Conservation (phyloP, 768 basidiomycete species). For the Pulveroboletus sp. region DNA sequence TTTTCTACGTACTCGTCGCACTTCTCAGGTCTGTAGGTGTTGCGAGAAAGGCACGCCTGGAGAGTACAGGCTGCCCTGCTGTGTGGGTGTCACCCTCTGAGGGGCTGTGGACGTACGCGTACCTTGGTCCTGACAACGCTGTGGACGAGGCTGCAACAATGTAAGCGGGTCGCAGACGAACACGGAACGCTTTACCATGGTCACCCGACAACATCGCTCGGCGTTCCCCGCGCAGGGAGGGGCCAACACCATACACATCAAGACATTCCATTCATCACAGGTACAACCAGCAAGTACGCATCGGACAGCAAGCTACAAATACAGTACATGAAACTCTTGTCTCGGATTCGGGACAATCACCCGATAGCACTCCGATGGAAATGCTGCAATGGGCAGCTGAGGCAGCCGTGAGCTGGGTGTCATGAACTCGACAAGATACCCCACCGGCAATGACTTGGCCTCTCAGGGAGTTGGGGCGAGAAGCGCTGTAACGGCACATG, state of each 20-base stretch:
- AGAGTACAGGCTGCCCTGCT: slow-evolving; percentile 50
- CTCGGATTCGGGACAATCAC: slow-evolving; percentile 1
- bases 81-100: neutral
- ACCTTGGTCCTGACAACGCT: slow-evolving; percentile 24
- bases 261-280: neutral
- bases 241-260: neutral
- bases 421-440: too few relatives aligned
- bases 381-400: neutral
- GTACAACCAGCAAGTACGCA: neutral
- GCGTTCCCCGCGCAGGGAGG: neutral
- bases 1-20: slow-evolving; percentile 48
- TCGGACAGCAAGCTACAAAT: neutral
- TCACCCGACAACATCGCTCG: neutral
- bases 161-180: neutral
- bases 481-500: slow-evolving; percentile 19
- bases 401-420: neutral
- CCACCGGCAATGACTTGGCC: neutral
- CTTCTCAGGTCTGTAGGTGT: slow-evolving; percentile 61
- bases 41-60: slow-evolving; percentile 56
- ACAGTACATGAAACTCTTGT: neutral
- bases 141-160: neutral
- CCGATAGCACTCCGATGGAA: too few relatives aligned
- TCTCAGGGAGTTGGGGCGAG: slow-evolving; percentile 23
- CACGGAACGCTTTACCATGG: neutral
- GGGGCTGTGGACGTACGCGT: neutral